Conservation (phyloP, 805 yeast species). For the Danielozyma ontarioensis region DNA sequence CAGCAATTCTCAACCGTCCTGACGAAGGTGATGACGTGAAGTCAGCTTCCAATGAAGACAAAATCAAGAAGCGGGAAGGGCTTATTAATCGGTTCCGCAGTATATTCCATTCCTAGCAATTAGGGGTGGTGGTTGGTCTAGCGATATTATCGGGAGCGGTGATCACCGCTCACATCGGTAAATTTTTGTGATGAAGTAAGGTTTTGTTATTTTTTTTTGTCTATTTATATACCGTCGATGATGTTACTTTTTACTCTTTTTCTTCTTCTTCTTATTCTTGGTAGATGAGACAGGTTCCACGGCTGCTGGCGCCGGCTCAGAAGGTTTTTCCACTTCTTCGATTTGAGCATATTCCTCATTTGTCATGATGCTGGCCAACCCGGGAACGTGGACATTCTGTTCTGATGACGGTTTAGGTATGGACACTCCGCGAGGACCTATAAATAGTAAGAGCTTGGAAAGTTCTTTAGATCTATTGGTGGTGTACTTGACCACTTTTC, state of each 20-base stretch:
- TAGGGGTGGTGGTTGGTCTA: neutral
- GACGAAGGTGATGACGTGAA: no score
- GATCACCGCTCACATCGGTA: neutral
- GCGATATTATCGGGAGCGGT: neutral
- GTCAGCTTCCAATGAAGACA: no score
- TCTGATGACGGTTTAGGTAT: slow-evolving; percentile 5
- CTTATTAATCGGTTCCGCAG: neutral
- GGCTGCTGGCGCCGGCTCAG: slow-evolving; percentile 3
- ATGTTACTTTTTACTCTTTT: slow-evolving; percentile 25
- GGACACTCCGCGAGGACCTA: slow-evolving; percentile 64
- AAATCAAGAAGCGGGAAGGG: neutral
- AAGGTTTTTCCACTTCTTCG: slow-evolving; percentile 11
- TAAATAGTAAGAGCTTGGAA: slow-evolving; percentile 61
- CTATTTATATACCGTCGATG: neutral
- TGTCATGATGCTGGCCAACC: slow-evolving; percentile 38
- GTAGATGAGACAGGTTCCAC: slow-evolving; percentile 5
- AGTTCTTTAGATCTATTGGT: slow-evolving; percentile 69
- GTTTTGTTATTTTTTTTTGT: neutral
- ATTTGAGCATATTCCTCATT: slow-evolving; percentile 29
- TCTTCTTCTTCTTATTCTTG: slow-evolving; percentile 24
- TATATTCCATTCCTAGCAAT: neutral
- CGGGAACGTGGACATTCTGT: slow-evolving; percentile 16
- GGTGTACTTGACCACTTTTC: slow-evolving; percentile 52
- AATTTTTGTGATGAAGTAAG: neutral
- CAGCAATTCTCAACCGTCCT: neutral